Percentiles rank a stretch among this genome's conserved stretches.
phyloP scores from a whole-genome alignment of 257 asterid genomes.

The Solanum ossicruentum region DNA sequence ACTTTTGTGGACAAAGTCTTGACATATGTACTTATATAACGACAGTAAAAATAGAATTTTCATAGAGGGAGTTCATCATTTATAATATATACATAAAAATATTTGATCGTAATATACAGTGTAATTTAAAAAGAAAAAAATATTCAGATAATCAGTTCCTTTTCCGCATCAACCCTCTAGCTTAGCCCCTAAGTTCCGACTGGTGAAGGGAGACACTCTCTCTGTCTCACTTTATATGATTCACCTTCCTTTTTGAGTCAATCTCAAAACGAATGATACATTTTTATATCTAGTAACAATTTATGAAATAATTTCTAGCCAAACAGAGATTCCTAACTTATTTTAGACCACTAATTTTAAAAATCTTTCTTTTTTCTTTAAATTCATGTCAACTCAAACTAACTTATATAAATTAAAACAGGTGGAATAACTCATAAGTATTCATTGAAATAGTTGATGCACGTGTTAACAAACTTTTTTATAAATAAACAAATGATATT shows the following conservation, averaged over 20 bases:
- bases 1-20: not conserved
- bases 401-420: too few species aligned
- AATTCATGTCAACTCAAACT: too few species aligned
- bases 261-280: too few species aligned
- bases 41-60: not conserved
- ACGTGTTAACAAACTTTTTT: not conserved
- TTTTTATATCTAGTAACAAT: too few species aligned
- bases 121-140: too few species aligned
- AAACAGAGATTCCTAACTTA: too few species aligned
- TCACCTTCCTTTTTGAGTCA: too few species aligned
- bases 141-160: not conserved
- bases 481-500: not conserved
- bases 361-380: too few species aligned
- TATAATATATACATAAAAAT: not conserved
- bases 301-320: too few species aligned
- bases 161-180: not conserved
- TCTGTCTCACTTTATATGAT: too few species aligned
- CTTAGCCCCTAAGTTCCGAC: not conserved
- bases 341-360: too few species aligned
- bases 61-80: not conserved
- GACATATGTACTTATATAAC: not conserved
- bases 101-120: not conserved
- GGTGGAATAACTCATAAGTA: not conserved
- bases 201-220: not conserved
- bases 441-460: not conserved